Base-by-base conservation (phyloP, 164 flowering plant species). In the Berberis vulgaris region DNA sequence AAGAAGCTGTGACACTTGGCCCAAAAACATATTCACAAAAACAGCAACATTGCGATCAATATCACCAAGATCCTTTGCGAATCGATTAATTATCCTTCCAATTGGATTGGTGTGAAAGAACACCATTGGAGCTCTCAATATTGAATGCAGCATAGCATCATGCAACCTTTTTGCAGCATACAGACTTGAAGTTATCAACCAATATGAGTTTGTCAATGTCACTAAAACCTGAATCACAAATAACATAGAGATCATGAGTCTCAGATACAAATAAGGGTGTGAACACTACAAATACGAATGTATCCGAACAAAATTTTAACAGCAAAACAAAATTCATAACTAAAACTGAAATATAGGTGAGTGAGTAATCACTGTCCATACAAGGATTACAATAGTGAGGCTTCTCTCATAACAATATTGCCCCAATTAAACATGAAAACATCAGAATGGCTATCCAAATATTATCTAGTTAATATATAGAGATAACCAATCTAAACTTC, bases 21-120 rank as follows among this genome's bases (percentile, higher is more conserved):
- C 72, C 63, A 95, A 49, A 73, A 91, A 91, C 99, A 95, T 88
- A 67, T 81, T 88, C 0, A 80, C 82, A 62, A 75, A 83, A 47
- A 78, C 56, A 38, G 98, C 99, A 73, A 95, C 96, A 69, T 69
- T 86, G 49, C 99, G 83, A 71, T 95, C 98, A 49, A 95, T 86
- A 72, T 95, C 97, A 57, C 97, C 92, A 0, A 89, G 76, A 80
- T 95, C 99, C 83, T 91, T 95, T 1, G 99, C 97, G 77, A 95
- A 91, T 67, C 99, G 80, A 73, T 95, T 95, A 71, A 91, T 91
- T 59, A 95, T 82, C 63, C 99, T 77, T 44, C 99, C 99, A 63
- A 89, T 77, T 53, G 98, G 99, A 78, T 91, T 95, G 45, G 97
- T 91, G 49, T 95, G 94, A 71, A 95, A 91, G 82, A 95, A 95